Base-by-base conservation (phyloP, 306 rosid species). In the Sicyos edulis region DNA sequence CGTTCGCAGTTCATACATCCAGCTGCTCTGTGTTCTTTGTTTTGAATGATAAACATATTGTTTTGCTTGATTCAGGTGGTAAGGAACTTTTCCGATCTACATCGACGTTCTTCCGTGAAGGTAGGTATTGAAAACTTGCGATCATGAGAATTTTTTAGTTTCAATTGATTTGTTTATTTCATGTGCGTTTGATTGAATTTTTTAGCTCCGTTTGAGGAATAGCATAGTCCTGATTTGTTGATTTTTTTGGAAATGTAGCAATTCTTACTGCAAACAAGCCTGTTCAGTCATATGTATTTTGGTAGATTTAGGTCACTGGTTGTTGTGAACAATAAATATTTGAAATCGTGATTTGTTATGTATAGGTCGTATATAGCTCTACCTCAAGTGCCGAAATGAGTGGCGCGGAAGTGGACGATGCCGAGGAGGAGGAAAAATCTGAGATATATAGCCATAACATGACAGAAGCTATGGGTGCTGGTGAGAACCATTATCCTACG, bases 381-480 rank as follows among this genome's bases (percentile, higher is more conserved):
- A 81, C 80, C 12, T 82, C 91, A 3, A 81, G 88, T 77, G 86
- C 91, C 21, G 85, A 84, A 83, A 77, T 71, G 7, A 84, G 91
- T 65, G 86, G 85, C 44, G 74, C 85, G 0, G 61, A 79, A 34
- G 61, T 53, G 7, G 83, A 87, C 54, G 85, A 82, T 63, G 75
- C 84, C 0, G 58, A 75, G 45, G 6, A 91, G 77, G 96, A 86
- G 83, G 96, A 81, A 47, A 86, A 85, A 77, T 93, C 99, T 26
- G 96, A 88, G 74, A 74, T 57, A 66, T 93, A 91, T 61, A 89
- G 96, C 80, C 59, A 76, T 49, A 80, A 85, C 82, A 93, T 93
- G 99, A 89, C 97, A 59, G 83, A 85, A 81, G 97, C 97, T 72
- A 91, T 91, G 97, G 99, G 97, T 77, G 95, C 95, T 75, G 99